Evolutionary conservation across 331 rosid species (phyloP).

Genomic region (Spiraea crenata): DNA sequence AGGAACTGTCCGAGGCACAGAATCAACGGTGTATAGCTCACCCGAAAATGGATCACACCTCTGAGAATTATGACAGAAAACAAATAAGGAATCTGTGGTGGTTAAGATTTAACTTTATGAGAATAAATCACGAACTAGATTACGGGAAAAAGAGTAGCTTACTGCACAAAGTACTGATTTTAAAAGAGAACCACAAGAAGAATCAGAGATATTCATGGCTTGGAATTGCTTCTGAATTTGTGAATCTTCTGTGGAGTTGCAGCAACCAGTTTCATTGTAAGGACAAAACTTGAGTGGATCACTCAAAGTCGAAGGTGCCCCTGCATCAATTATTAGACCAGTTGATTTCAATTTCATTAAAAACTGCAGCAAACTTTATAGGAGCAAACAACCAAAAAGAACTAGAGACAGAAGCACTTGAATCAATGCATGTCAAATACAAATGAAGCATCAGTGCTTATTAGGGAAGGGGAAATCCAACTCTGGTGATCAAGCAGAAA

Average conservation of each 20-base stretch:
- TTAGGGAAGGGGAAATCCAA: not conserved
- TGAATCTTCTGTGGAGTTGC: slow-evolving; percentile 64
- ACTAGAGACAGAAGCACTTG: too few relatives aligned
- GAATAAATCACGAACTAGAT: not conserved
- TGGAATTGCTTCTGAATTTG: slow-evolving; percentile 60
- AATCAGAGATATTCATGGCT: slow-evolving; percentile 61
- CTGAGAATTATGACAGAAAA: slow-evolving; percentile 34
- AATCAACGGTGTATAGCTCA: slow-evolving; percentile 49
- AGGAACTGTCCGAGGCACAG: slow-evolving; percentile 59
- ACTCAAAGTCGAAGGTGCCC: slow-evolving; percentile 51
- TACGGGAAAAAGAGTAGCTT: slow-evolving; percentile 20
- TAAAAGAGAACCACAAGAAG: slow-evolving; percentile 59
- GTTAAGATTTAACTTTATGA: not conserved
- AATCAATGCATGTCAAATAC: too few relatives aligned
- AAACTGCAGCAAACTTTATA: not conserved
- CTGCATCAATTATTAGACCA: slow-evolving; percentile 36
- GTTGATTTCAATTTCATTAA: not conserved
- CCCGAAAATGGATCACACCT: slow-evolving; percentile 86
- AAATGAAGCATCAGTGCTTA: too few relatives aligned
- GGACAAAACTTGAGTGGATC: slow-evolving; percentile 63
- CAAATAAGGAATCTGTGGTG: slow-evolving; percentile 10
- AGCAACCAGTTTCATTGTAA: slow-evolving; percentile 72
- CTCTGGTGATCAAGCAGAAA: slow-evolving; percentile 2
- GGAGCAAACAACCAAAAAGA: too few relatives aligned
- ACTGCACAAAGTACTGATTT: slow-evolving; percentile 84